Base-by-base conservation (phyloP, 805 yeast genomes). In the Sugiyamaella qingdaonensis region DNA sequence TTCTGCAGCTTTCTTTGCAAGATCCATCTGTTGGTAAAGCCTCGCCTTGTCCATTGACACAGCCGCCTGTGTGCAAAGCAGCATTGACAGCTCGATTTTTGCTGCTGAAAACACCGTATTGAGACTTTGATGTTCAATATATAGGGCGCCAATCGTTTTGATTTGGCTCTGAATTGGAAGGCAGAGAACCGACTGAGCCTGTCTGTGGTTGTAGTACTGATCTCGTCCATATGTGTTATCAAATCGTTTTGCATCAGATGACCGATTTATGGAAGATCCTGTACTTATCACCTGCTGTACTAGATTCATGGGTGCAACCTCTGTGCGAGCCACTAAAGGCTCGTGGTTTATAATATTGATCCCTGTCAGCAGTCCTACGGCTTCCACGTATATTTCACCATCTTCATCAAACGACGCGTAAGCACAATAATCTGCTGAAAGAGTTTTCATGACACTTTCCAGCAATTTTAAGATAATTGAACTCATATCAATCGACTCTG, bases 61-160 rank as follows among this genome's bases (percentile, higher is more conserved):
- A 0, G 79, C 78, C 5, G 81, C 80, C 58, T 78, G 82, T 0
- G 79, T 72, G 54, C 80, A 75, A 39, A 79, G 64, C 50, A 79
- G 66, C 4, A 67, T 66, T 4, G 74, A 64, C 46, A 78, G 61
- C 50, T 74, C 77, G n/a, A 70, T 58, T 53, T 72, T 72, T 14
- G 67, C 68, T 10, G 64, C 61, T 10, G 69, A 64, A 55, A 73
- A 71, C 32, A 66, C 53, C n/a, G 57, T 56, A 49, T 62, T 21
- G 45, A 43, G 56, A 43, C 56, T 61, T 54, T 64, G 66, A 34
- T 64, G 66, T 52, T 78, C 81, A 36, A 77, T 59, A 55, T 76
- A 78, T n/a, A 78, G 50, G 0, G 73, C 78, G 4, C 82, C 83
- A 36, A 75, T 61, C 0, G 70, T 69, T 10, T 73, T 73, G 10